These are phyloP conservation scores for Aspergillus fumigatus DNA, from an alignment of 2,329 filamentous ascomycete genomes.

Conservation along the genomic window DNA sequence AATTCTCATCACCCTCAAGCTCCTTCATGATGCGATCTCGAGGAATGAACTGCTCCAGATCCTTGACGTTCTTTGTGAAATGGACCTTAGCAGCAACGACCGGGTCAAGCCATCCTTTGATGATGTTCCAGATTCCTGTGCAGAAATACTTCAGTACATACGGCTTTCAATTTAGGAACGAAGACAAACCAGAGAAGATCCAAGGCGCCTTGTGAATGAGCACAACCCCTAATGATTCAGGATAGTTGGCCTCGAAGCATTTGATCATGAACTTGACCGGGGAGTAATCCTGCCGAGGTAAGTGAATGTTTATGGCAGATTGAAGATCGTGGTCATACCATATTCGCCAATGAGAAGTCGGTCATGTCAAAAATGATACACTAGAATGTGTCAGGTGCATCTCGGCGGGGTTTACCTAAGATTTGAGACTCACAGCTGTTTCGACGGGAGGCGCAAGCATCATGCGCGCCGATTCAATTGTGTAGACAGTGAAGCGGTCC, in stretches of 20 bases:
- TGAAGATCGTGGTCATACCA: constrained; percentile 53
- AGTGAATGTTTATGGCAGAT: background rate
- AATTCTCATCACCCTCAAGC: constrained; percentile 80
- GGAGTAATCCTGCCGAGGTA: constrained; percentile 66
- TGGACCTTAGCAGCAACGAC: constrained; percentile 92
- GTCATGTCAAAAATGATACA: constrained; percentile 96
- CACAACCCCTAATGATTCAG: constrained; percentile 82
- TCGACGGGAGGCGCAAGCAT: constrained; percentile 75
- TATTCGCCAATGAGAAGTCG: constrained; percentile 87
- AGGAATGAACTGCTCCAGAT: constrained; percentile 73
- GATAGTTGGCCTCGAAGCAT: constrained; percentile 98
- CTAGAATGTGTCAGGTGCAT: constrained; percentile 43
- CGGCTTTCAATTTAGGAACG: background rate
- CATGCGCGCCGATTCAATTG: constrained; percentile 91
- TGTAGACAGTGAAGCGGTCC: constrained; percentile 86
- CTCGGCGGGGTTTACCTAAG: constrained; percentile 6
- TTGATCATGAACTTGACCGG: constrained; percentile 99
- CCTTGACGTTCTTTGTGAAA: constrained; percentile 77
- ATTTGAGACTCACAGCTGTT: constrained; percentile 68
- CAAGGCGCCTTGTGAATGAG: constrained; percentile 95
- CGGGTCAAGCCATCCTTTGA: constrained; percentile 92
- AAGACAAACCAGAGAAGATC: constrained; percentile 76
- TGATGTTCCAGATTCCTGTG: constrained; percentile 88
- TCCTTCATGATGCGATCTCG: constrained; percentile 70
- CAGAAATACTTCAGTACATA: background rate